Evolutionary conservation across 768 basidiomycete genomes (phyloP).

Genomic region (Lentinus brumalis): DNA sequence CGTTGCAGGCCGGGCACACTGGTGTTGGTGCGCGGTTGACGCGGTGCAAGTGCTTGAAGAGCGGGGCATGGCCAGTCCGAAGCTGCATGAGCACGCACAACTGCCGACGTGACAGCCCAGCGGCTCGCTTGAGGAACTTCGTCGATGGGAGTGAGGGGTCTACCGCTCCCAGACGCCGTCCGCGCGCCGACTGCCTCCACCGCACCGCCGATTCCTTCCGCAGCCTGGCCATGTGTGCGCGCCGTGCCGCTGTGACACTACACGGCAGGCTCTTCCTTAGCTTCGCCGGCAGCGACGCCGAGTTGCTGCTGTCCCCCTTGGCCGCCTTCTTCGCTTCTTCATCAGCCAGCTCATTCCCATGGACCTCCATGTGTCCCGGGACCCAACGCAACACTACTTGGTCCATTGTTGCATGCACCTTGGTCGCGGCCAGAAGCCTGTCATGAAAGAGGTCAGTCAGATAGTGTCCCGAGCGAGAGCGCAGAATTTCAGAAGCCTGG

Average conservation of each 20-base stretch:
- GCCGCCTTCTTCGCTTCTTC: conserved; percentile 18
- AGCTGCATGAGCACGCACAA: conserved; percentile 31
- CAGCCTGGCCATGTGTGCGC: background rate
- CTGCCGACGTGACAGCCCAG: background rate
- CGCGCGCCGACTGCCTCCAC: background rate
- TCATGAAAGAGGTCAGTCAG: conserved; percentile 12
- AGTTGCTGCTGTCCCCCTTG: background rate
- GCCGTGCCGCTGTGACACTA: background rate
- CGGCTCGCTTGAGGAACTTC: background rate
- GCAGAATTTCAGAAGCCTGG: background rate
- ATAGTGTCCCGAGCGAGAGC: conserved; percentile 1
- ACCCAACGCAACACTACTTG: conserved; percentile 15
- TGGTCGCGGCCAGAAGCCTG: background rate
- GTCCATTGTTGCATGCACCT: background rate
- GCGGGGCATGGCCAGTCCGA: conserved; percentile 33
- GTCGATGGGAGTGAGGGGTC: conserved; percentile 2
- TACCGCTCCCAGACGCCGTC: background rate
- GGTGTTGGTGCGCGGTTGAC: conserved; percentile 8
- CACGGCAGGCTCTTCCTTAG: conserved; percentile 12
- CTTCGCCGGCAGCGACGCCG: background rate
- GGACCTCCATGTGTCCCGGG: conserved; percentile 13
- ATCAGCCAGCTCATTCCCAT: conserved; percentile 18
- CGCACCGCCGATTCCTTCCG: background rate
- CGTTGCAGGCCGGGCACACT: conserved; percentile 17
- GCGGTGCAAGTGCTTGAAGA: conserved; percentile 29